These are phyloP conservation scores for Lasiosphaeria miniovina DNA, from an alignment of 495 filamentous ascomycete genomes.

Conservation along the genomic window DNA sequence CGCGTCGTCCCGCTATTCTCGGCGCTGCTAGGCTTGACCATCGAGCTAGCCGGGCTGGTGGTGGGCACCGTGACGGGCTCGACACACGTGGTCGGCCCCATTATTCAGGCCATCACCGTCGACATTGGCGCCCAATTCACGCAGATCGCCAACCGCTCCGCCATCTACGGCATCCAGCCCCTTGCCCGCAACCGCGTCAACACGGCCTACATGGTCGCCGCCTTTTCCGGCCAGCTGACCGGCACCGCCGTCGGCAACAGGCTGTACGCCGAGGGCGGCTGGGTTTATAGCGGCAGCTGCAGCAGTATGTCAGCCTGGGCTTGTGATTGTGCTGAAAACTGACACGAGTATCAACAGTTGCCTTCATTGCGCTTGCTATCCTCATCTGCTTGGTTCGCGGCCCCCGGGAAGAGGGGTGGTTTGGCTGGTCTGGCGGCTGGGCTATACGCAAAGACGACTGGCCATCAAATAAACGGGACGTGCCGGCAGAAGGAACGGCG, in stretches of 20 bases:
- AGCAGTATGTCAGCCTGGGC: slow-evolving; percentile 39
- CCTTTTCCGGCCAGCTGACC: slow-evolving; percentile 72
- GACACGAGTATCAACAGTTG: slow-evolving; percentile 37
- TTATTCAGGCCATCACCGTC: slow-evolving; percentile 68
- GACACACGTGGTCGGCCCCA: slow-evolving; percentile 66
- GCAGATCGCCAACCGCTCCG: slow-evolving; percentile 70
- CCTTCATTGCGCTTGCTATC: slow-evolving; percentile 59
- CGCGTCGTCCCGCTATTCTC: slow-evolving; percentile 62
- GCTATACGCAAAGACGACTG: slow-evolving; percentile 39
- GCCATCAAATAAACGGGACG: slow-evolving; percentile 15
- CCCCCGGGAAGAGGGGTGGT: slow-evolving; percentile 68
- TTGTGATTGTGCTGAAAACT: neutral
- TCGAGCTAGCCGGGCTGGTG: slow-evolving; percentile 59
- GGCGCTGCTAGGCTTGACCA: slow-evolving; percentile 57
- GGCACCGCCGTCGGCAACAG: slow-evolving; percentile 72
- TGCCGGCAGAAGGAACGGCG: slow-evolving; percentile 6
- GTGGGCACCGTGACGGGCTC: slow-evolving; percentile 68
- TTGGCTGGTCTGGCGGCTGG: slow-evolving; percentile 75
- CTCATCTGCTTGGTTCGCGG: slow-evolving; percentile 57
- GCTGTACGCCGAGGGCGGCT: slow-evolving; percentile 66
- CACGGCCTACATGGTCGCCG: slow-evolving; percentile 76
- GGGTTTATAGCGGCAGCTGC: slow-evolving; percentile 64
- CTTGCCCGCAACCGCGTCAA: slow-evolving; percentile 74
- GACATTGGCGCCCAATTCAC: slow-evolving; percentile 73
- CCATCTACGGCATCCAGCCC: slow-evolving; percentile 70